These are phyloP conservation scores for Suillus occidentalis DNA, from an alignment of 768 basidiomycete genomes.

Conservation along the genomic window DNA sequence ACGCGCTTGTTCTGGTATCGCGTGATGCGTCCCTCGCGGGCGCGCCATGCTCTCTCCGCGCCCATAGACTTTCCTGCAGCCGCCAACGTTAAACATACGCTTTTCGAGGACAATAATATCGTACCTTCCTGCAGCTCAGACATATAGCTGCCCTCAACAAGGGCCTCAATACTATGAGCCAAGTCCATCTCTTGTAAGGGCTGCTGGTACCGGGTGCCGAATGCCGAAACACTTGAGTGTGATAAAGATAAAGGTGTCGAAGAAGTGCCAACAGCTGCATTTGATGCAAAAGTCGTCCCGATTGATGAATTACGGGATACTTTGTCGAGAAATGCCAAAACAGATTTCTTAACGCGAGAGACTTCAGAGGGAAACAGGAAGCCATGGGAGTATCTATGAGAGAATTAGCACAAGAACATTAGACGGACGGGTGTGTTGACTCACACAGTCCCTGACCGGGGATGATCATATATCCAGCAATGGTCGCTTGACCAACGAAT, in stretches of 20 bases:
- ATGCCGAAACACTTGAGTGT: conserved; percentile 84
- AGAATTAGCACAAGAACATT: conserved; percentile 10
- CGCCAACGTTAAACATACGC: background rate
- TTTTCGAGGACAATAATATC: conserved; percentile 9
- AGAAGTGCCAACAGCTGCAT: conserved; percentile 16
- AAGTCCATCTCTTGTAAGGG: conserved; percentile 67
- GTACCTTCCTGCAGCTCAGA: conserved; percentile 65
- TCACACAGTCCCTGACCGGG: conserved; percentile 89
- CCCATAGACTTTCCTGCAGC: conserved; percentile 56
- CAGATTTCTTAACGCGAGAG: conserved; percentile 59
- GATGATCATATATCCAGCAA: conserved; percentile 99
- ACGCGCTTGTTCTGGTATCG: conserved; percentile 70
- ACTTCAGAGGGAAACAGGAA: conserved; percentile 93
- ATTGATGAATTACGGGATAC: conserved; percentile 36
- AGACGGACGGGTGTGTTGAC: conserved; percentile 24
- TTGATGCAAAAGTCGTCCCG: conserved; percentile 27
- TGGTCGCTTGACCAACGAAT: conserved; percentile 90
- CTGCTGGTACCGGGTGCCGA: conserved; percentile 72
- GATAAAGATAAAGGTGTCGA: conserved; percentile 64
- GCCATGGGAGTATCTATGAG: conserved; percentile 84
- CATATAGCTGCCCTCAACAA: conserved; percentile 92
- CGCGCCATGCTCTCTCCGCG: conserved; percentile 65
- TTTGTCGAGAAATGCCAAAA: conserved; percentile 53
- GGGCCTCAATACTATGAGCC: conserved; percentile 79
- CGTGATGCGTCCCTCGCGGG: conserved; percentile 66